A percentile compares a stretch with the other conserved stretches of the same genome.
Conservation (phyloP, 2,329 filamentous ascomycete species). For the Trichophyton verrucosum region DNA sequence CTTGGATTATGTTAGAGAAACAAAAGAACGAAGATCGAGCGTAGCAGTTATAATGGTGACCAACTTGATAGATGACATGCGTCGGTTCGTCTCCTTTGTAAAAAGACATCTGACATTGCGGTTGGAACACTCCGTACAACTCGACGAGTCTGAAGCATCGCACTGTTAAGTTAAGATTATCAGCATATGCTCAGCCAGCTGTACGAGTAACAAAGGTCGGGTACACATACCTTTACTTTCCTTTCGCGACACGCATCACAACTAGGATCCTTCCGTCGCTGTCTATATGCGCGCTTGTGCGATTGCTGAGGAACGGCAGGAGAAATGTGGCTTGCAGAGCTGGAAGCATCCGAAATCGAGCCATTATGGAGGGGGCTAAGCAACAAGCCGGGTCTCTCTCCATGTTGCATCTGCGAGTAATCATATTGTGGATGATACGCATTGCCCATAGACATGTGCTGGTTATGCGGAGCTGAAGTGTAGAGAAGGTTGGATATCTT, state of each 20-base stretch:
- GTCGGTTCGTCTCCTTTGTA: constrained; percentile 94
- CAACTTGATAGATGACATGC: constrained; percentile 96
- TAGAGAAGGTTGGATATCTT: constrained; percentile 33
- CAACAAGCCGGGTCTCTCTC: constrained; percentile 25
- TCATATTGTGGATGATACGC: constrained; percentile 30
- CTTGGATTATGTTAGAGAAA: constrained; percentile 22
- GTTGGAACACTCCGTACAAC: constrained; percentile 94
- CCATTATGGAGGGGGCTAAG: constrained; percentile 27
- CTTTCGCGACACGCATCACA: constrained; percentile 91
- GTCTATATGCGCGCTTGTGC: constrained; percentile 88
- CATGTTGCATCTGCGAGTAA: constrained; percentile 28
- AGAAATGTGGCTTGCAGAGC: constrained; percentile 21
- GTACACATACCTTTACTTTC: constrained; percentile 47
- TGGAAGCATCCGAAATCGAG: constrained; percentile 27
- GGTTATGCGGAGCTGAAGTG: constrained; percentile 21
- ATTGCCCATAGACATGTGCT: constrained; percentile 17
- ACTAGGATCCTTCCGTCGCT: constrained; percentile 89
- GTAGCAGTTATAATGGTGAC: constrained; percentile 17
- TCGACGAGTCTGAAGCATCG: constrained; percentile 89
- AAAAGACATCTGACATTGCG: constrained; percentile 97
- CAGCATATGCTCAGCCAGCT: background rate
- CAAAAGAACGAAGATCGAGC: constrained; percentile 1
- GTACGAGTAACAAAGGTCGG: background rate
- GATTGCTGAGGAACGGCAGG: constrained; percentile 46
- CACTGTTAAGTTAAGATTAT: constrained; percentile 41